Evolutionary conservation across 352 stramenopile genomes (phyloP), one percentile per base, ranked within the genome.

Genomic region (Pythium grandisporangium): DNA sequence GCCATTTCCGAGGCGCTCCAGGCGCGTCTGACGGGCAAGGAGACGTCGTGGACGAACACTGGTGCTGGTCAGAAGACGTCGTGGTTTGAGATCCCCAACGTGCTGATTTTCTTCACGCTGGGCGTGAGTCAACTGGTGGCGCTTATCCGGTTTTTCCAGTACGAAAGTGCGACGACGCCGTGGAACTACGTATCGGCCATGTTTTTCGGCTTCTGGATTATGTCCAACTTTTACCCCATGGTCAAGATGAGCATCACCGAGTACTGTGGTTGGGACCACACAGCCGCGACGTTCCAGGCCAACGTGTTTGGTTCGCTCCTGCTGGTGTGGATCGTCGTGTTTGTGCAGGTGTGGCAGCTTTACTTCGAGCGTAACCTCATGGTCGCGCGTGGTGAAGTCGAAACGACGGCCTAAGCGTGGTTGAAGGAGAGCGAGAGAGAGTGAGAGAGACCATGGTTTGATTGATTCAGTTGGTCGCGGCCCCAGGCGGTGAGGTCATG

Each of bases 201-300:
- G 64, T 93, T 93, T 55, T 92, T 93, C 42, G 81, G 81, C 39
- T 83, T 86, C 47, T 93, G 82, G 60, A 73, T 90, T 43, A 87
- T 88, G 76, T 70, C 58, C 45, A 69, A 93, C 51, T 85, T 84
- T 45, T 90, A 88, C 65, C 81, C 81, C 40, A 93, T 93, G 81
- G 81, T 93, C 46, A 90, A 90, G 68, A 93, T 93, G 81, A 93
- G 81, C 65, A 83, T 93, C 55, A 84, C 73, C 19, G 74, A 88
- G 64, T 93, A 93, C 69, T 89, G 71, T 68, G 80, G 80, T 10
- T 93, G 80, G 80, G 76, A 90, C 52, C 80, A 93, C 72, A 93
- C 75, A 21, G 49, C 63, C 12, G 73, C 76, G 20, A 93, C 80
- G 6, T 90, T 90, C 59, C 74, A 74, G 34, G 80, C 75, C 3